A percentile compares a stretch with the other conserved stretches of the same genome.
phyloP scores from a whole-genome alignment of 306 rosid genomes.

The Pachyrhizus erosus region DNA sequence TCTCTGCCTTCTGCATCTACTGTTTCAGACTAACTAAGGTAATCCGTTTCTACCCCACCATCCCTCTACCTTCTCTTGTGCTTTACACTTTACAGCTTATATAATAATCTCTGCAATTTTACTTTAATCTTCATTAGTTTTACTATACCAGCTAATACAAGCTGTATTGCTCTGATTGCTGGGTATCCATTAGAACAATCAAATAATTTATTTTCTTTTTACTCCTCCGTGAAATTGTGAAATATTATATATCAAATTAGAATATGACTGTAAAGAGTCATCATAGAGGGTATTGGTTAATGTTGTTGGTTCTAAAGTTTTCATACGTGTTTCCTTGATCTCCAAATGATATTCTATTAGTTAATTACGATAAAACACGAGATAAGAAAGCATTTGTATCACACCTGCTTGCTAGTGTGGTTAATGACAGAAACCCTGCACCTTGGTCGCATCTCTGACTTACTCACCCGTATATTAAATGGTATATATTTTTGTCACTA shows the following conservation, averaged over 20 bases:
- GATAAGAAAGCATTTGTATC: not conserved
- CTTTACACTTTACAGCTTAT: constrained; percentile 5
- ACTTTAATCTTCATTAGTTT: not conserved
- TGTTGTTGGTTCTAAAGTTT: not conserved
- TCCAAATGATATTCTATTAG: not conserved
- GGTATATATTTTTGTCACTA: not conserved
- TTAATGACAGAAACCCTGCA: not conserved
- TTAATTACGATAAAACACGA: not conserved
- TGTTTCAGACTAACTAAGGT: constrained; percentile 37
- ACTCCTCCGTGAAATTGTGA: not conserved
- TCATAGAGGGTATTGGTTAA: not conserved
- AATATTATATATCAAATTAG: not conserved
- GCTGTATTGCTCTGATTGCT: not conserved
- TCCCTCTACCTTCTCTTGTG: not conserved
- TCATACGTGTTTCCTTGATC: not conserved
- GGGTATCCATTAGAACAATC: not conserved
- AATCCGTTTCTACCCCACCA: constrained; percentile 5
- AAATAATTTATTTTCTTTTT: not conserved
- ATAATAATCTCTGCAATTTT: not conserved
- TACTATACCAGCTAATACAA: not conserved
- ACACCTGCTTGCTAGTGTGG: not conserved
- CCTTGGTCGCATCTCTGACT: constrained; percentile 10
- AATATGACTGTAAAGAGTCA: not conserved
- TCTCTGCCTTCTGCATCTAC: constrained; percentile 15
- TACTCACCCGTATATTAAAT: not conserved